Conservation (phyloP, 768 basidiomycete species). For the Serendipita sp. region DNA sequence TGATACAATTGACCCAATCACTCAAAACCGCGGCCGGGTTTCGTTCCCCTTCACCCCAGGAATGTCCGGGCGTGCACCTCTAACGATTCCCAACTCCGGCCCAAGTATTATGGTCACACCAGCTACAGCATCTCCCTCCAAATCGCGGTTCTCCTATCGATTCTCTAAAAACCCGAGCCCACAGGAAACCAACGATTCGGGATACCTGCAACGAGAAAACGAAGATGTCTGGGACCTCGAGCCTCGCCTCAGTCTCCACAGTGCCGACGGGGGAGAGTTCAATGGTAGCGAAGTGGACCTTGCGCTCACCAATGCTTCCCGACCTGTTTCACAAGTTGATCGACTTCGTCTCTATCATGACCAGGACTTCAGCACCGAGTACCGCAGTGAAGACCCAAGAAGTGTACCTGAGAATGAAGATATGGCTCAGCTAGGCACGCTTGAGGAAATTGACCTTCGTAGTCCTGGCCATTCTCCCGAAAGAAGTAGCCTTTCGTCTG, state of each 20-base stretch:
- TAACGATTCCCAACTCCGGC: no score
- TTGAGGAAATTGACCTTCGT: slow-evolving; percentile 1
- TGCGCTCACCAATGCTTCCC: background rate
- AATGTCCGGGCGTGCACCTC: background rate
- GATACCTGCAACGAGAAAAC: background rate
- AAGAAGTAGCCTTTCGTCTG: background rate
- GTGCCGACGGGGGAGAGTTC: background rate
- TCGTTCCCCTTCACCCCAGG: background rate
- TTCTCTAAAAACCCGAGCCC: background rate
- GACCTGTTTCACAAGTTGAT: background rate
- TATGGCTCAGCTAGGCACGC: background rate
- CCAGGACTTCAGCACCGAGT: background rate
- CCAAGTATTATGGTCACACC: background rate
- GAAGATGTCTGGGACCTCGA: background rate
- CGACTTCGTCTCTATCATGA: background rate
- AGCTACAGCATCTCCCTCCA: background rate
- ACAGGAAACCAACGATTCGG: no score
- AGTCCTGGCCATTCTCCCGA: background rate
- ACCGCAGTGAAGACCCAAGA: background rate
- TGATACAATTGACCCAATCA: no score
- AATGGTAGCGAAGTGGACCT: background rate
- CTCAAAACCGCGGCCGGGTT: background rate
- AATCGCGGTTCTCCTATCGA: background rate
- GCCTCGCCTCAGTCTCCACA: background rate
- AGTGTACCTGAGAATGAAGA: background rate